Conservation (phyloP, 805 yeast genomes). For the Lachancea mirantina region DNA sequence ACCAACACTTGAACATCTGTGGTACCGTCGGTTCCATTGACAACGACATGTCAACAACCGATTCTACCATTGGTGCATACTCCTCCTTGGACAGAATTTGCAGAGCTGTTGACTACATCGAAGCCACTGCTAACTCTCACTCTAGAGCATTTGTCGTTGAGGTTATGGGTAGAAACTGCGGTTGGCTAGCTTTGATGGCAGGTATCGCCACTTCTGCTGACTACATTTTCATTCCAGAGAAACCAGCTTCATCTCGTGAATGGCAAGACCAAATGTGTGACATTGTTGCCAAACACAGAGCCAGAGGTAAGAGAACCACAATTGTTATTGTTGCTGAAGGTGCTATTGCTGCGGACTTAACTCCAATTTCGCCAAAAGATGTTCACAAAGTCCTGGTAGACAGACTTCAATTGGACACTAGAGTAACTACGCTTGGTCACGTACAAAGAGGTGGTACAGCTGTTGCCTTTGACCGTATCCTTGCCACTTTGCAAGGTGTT, state of each 20-base stretch:
- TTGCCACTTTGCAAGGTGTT: conserved; percentile 76
- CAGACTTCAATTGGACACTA: conserved; percentile 63
- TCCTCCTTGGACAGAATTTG: conserved; percentile 72
- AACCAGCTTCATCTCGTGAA: conserved; percentile 53
- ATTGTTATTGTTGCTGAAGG: conserved; percentile 82
- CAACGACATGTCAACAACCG: conserved; percentile 80
- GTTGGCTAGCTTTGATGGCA: conserved; percentile 79
- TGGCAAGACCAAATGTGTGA: conserved; percentile 66
- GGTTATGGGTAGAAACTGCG: conserved; percentile 88
- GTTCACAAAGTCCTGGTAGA: conserved; percentile 60
- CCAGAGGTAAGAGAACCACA: conserved; percentile 68
- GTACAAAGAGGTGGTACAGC: conserved; percentile 83
- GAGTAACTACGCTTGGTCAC: conserved; percentile 72
- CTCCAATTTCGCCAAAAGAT: conserved; percentile 57
- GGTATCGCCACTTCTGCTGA: conserved; percentile 79
- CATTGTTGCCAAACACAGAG: conserved; percentile 57
- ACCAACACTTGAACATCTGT: conserved; percentile 56
- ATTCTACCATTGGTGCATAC: conserved; percentile 74
- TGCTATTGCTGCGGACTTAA: conserved; percentile 62
- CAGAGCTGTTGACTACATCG: conserved; percentile 68
- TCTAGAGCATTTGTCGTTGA: conserved; percentile 79
- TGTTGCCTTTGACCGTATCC: conserved; percentile 61
- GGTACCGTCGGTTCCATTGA: conserved; percentile 81
- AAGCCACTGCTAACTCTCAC: conserved; percentile 78
- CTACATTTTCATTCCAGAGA: conserved; percentile 72